These are phyloP conservation scores for Hsuehochloa calcarea DNA, from an alignment of 176 grass and related monocot species.

Conservation along the genomic window DNA sequence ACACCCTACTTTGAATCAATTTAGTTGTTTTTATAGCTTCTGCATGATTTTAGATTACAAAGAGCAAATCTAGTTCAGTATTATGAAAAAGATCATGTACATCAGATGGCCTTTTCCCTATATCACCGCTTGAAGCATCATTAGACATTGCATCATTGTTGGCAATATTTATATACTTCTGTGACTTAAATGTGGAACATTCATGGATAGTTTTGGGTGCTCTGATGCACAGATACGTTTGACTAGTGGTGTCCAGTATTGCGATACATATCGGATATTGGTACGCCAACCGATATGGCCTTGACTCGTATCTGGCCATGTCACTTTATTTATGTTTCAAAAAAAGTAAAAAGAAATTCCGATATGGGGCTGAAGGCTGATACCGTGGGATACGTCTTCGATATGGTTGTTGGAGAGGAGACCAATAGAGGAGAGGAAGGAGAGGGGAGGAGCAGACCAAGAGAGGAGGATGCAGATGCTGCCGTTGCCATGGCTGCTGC, in stretches of 20 bases:
- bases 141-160: not conserved
- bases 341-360: not conserved
- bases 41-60: not conserved
- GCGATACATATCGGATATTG: not conserved
- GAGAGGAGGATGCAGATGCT: not conserved
- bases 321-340: not conserved
- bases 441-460: not conserved
- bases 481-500: not conserved
- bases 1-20: not conserved
- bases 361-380: not conserved
- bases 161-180: not conserved
- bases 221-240: not conserved
- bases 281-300: not conserved
- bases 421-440: not conserved
- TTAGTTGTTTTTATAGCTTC: constrained; percentile 19
- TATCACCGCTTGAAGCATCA: constrained; percentile 1
- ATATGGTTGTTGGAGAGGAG: not conserved
- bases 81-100: not conserved
- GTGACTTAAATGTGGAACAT: not conserved
- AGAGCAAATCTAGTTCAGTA: not conserved
- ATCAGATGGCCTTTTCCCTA: not conserved
- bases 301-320: not conserved
- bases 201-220: not conserved
- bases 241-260: not conserved
- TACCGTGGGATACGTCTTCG: not conserved